Evolutionary conservation across 2,329 filamentous ascomycete genomes (phyloP).

Genomic region (Fusarium cicatricum): DNA sequence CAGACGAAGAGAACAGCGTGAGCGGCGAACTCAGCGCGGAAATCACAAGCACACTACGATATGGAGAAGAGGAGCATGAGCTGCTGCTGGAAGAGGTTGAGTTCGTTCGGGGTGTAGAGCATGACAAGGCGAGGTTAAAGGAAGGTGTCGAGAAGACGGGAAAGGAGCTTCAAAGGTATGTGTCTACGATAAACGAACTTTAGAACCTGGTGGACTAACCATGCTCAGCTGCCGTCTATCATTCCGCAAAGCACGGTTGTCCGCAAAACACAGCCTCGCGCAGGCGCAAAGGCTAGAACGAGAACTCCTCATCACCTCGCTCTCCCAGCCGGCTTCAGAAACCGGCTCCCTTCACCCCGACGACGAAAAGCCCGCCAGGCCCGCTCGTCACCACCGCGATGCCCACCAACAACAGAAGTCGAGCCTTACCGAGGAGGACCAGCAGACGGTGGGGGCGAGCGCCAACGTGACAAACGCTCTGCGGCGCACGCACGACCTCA

Average conservation of each 20-base stretch:
- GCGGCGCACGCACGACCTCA: constrained; percentile 84
- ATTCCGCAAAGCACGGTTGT: constrained; percentile 84
- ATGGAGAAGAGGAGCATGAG: constrained; percentile 85
- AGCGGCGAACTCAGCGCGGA: constrained; percentile 80
- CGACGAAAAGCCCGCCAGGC: constrained; percentile 38
- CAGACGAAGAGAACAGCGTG: constrained; percentile 59
- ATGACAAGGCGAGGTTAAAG: constrained; percentile 70
- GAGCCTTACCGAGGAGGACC: constrained; percentile 68
- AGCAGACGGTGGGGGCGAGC: constrained; percentile 77
- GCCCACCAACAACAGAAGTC: constrained; percentile 47
- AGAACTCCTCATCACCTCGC: constrained; percentile 75
- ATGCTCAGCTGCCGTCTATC: constrained; percentile 62
- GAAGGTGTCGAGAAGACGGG: constrained; percentile 72
- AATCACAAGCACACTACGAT: constrained; percentile 79
- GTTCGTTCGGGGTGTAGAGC: constrained; percentile 65
- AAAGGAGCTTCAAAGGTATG: constrained; percentile 75
- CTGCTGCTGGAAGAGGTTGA: constrained; percentile 79
- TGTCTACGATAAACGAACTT: background rate
- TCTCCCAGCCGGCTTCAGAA: constrained; percentile 56
- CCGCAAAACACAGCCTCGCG: constrained; percentile 78
- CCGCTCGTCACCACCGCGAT: constrained; percentile 36
- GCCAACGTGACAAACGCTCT: constrained; percentile 86
- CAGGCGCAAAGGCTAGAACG: constrained; percentile 79
- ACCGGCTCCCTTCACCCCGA: constrained; percentile 43
- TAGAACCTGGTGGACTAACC: constrained; percentile 4